Evolutionary conservation across 75 land plant species (phyloP), one percentile per base, ranked within the genome.

Genomic region (Picea sitchensis): DNA sequence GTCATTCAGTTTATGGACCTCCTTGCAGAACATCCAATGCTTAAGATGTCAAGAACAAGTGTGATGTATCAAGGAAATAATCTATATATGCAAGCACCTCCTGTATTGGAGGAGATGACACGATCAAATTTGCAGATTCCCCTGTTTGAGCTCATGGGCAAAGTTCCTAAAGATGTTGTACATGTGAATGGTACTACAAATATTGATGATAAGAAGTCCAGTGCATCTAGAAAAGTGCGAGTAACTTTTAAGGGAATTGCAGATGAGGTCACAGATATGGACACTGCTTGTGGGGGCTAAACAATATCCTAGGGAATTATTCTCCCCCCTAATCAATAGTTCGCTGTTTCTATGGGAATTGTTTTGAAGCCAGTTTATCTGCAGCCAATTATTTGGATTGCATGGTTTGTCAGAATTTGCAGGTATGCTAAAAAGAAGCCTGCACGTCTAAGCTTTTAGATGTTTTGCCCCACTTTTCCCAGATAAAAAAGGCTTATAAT

Each of bases 1-100:
- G 30, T 54, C 30, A 18, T 30, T 77, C 91, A 97, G 99, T 97
- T 97, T 81, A 93, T 95, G 51, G 90, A 90, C 60, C 78, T 80
- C 23, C 90, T 95, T 17, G 83, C 85, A 81, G 90, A 89, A 78
- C 92, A 93, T 65, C 86, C 98, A 14, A 81, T 86, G 73, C 87
- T 98, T 80, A 88, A 83, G 56, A 59, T 98, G 54, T 82, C 91
- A 67, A 98, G 90, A 83, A 85, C 93, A 62, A 95, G 98, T 78
- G 84, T 98, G 31, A 85, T 90, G 32, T 68, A 93, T 79, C 84
- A 83, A 74, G 92, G 96, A 26, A 89, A 84, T 47, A 95, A 95
- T 84, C 85, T 98, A 20, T 98, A 98, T 86, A 98, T 98, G 96
- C 99, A 95, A 72, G 98, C 98, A 13, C 99, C 99, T 51, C 94